phyloP scores from a whole-genome alignment of 768 basidiomycete species.

The Dacryopinax spathularia region DNA sequence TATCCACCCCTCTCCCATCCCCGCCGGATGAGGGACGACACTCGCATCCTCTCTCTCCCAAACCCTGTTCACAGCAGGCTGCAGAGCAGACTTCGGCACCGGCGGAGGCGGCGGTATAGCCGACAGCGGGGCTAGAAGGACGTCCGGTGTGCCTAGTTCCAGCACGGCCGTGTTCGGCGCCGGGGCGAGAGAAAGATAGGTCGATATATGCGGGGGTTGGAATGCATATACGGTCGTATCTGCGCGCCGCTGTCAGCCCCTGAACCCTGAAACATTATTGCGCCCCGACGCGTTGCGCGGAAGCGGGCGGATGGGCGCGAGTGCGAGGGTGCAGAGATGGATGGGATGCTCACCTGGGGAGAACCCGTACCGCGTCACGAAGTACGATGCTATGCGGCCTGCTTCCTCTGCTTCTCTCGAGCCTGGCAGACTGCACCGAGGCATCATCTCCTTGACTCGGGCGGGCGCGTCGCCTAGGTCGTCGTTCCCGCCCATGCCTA shows the following conservation, averaged over 20 bases:
- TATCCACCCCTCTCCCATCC: not conserved
- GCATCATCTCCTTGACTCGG: not conserved
- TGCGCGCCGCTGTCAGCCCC: not conserved
- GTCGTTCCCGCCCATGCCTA: not conserved
- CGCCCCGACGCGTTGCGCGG: no score
- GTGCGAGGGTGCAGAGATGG: no score
- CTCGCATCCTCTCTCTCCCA: not conserved
- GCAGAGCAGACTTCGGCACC: not conserved
- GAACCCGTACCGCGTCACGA: conserved; percentile 69
- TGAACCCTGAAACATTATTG: conserved; percentile 2
- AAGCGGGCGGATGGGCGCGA: no score
- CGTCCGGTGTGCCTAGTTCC: conserved; percentile 70
- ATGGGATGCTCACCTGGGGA: conserved; percentile 40
- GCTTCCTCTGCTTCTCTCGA: conserved; percentile 66
- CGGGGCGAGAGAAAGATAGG: conserved; percentile 64
- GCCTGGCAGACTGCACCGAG: conserved; percentile 12
- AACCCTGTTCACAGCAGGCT: not conserved
- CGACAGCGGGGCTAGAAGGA: conserved; percentile 43
- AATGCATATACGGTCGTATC: conserved; percentile 1
- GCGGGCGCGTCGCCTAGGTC: not conserved
- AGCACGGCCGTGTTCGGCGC: conserved; percentile 59
- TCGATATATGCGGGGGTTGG: conserved; percentile 36
- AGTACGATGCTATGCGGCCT: conserved; percentile 54
- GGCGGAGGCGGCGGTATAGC: not conserved
- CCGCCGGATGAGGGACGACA: not conserved